Percentiles rank a stretch among this genome's conserved stretches.
Evolutionary conservation across 441 rosid genomes (phyloP).

Genomic region (Croton laevigatus): DNA sequence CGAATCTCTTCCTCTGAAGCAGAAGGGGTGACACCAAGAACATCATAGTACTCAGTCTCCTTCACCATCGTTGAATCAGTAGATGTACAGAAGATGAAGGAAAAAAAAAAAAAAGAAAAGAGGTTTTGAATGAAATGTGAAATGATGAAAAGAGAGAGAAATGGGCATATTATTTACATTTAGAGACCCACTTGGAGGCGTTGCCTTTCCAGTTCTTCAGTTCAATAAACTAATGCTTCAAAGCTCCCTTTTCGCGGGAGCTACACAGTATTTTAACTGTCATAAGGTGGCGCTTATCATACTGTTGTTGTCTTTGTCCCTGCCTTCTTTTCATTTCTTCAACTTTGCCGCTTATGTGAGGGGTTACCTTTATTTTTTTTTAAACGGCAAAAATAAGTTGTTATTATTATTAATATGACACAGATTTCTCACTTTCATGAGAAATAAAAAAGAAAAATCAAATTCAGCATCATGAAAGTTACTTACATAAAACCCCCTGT

Average conservation of each 20-base stretch:
- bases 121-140: slow-evolving; percentile 2
- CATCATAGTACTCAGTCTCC: slow-evolving; percentile 85
- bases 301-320: neutral
- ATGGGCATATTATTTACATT: neutral
- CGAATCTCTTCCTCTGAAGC: slow-evolving; percentile 92
- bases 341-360: no score
- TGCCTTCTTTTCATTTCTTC: neutral
- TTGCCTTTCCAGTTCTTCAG: slow-evolving; percentile 66
- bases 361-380: no score
- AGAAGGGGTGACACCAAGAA: slow-evolving; percentile 72
- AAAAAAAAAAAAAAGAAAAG: neutral
- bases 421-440: no score
- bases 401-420: no score
- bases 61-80: slow-evolving; percentile 46
- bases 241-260: slow-evolving; percentile 59
- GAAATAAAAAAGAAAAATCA: no score
- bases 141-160: slow-evolving; percentile 13
- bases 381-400: no score
- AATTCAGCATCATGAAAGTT: no score
- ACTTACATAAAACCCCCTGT: no score
- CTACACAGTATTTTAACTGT: slow-evolving; percentile 38
- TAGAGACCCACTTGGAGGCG: slow-evolving; percentile 39
- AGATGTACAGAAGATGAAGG: neutral
- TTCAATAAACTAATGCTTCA: slow-evolving; percentile 42
- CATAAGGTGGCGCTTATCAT: slow-evolving; percentile 35